These are phyloP conservation scores for Ophiognomonia clavigignenti-juglandacearum DNA, from an alignment of 2,329 filamentous ascomycete genomes.

Conservation along the genomic window DNA sequence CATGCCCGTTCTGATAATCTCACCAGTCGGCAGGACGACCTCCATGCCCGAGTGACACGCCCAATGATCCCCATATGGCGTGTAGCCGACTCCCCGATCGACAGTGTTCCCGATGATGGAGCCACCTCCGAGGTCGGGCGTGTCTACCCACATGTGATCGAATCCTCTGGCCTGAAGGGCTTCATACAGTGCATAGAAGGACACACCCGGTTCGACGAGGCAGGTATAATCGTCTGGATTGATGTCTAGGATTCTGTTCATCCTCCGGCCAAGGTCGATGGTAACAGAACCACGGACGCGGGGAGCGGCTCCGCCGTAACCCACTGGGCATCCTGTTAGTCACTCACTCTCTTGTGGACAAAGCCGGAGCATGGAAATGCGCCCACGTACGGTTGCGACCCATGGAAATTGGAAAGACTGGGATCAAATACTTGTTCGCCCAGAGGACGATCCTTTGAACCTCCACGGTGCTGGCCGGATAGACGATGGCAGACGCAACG, in stretches of 20 bases:
- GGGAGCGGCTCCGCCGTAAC: constrained; percentile 38
- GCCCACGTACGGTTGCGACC: constrained; percentile 27
- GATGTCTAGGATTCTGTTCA: constrained; percentile 35
- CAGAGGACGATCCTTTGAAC: constrained; percentile 28
- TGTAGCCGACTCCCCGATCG: constrained; percentile 42
- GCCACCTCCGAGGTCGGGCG: constrained; percentile 37
- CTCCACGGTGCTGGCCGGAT: constrained; percentile 27
- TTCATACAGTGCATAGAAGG: constrained; percentile 33
- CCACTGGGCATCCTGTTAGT: constrained; percentile 20
- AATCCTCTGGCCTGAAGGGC: constrained; percentile 29
- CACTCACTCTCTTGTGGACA: not conserved
- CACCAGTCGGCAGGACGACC: constrained; percentile 36
- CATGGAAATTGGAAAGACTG: constrained; percentile 33
- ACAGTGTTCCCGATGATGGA: constrained; percentile 41
- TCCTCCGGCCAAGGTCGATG: constrained; percentile 35
- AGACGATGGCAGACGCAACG: constrained; percentile 33
- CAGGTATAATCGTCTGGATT: constrained; percentile 33
- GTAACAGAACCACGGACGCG: constrained; percentile 37
- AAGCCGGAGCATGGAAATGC: no score
- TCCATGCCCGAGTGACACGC: constrained; percentile 36
- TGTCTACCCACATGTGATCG: constrained; percentile 38
- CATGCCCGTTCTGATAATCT: constrained; percentile 37
- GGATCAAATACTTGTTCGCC: constrained; percentile 30
- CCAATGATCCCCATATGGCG: constrained; percentile 40
- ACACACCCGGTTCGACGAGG: constrained; percentile 38